Percentiles rank a stretch among this genome's conserved stretches.
Evolutionary conservation across 2,329 filamentous ascomycete genomes (phyloP).

Genomic region (Ceratocystis lukuohia): DNA sequence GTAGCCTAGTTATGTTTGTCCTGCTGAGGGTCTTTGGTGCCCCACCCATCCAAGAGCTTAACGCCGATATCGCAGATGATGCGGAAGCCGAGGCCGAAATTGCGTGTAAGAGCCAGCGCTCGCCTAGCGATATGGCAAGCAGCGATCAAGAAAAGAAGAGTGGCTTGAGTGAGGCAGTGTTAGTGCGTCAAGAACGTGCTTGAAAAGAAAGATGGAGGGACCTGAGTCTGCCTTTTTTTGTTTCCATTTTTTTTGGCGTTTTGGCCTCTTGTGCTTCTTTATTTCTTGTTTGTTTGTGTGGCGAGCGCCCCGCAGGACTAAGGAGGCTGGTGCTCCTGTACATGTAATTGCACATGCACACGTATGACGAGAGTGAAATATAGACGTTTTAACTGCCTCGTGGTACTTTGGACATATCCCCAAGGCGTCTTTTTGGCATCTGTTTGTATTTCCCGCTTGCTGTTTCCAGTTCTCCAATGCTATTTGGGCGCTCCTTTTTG

Average conservation of each 20-base stretch:
- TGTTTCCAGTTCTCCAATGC: neutral
- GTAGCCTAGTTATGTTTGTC: conserved; percentile 54
- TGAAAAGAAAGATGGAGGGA: neutral
- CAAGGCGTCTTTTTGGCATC: no score
- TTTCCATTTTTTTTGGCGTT: neutral
- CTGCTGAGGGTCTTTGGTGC: conserved; percentile 48
- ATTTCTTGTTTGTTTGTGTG: no score
- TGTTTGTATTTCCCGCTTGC: neutral
- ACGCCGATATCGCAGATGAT: conserved; percentile 12
- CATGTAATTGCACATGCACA: no score
- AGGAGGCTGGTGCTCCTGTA: no score
- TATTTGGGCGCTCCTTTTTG: neutral
- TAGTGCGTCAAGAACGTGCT: neutral
- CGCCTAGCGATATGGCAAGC: neutral
- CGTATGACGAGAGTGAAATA: no score
- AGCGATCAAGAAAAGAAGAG: neutral
- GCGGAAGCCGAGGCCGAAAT: conserved; percentile 29
- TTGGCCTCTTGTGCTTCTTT: no score
- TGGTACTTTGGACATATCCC: no score
- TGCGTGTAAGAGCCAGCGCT: neutral
- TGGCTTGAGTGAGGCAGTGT: neutral
- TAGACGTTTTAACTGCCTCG: no score
- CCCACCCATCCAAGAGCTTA: conserved; percentile 29
- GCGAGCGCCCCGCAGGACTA: no score
- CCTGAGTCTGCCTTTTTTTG: no score